These are phyloP conservation scores for Laburnicola sp. DNA, from an alignment of 2,329 filamentous ascomycete species.

Conservation along the genomic window DNA sequence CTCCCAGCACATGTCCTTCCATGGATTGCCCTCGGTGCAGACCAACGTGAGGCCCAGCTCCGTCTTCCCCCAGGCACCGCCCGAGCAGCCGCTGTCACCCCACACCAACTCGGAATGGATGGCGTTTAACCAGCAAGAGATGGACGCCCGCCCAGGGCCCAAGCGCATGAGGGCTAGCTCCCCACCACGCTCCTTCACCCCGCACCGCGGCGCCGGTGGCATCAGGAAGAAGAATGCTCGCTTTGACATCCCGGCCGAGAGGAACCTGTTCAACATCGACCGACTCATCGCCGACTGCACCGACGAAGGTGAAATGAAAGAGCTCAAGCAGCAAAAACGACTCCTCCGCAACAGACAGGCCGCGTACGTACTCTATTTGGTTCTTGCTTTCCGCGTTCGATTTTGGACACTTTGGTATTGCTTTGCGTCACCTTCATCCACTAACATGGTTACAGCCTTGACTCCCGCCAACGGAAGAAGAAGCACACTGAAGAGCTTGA, in stretches of 20 bases:
- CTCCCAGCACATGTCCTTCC: slow-evolving; percentile 47
- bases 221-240: slow-evolving; percentile 99
- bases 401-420: slow-evolving; percentile 36
- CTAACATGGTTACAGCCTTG: slow-evolving; percentile 66
- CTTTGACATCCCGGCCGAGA: slow-evolving; percentile 93
- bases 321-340: slow-evolving; percentile 97
- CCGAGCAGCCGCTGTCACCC: slow-evolving; percentile 60
- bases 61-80: slow-evolving; percentile 50
- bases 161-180: slow-evolving; percentile 68
- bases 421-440: slow-evolving; percentile 31
- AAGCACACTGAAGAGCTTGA: slow-evolving; percentile 95
- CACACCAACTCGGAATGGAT: slow-evolving; percentile 64
- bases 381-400: slow-evolving; percentile 22
- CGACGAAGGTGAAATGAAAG: slow-evolving; percentile 92
- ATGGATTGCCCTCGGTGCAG: slow-evolving; percentile 40
- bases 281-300: slow-evolving; percentile 84
- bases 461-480: slow-evolving; percentile 97
- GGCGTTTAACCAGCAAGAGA: slow-evolving; percentile 55
- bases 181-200: slow-evolving; percentile 72
- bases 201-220: slow-evolving; percentile 72
- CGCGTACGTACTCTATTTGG: slow-evolving; percentile 65
- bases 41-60: slow-evolving; percentile 53
- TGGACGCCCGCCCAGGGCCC: slow-evolving; percentile 51
- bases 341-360: slow-evolving; percentile 93
- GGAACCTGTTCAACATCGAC: slow-evolving; percentile 94